phyloP scores from a whole-genome alignment of 805 yeast species.

The Yarrowia phangngaensis region DNA sequence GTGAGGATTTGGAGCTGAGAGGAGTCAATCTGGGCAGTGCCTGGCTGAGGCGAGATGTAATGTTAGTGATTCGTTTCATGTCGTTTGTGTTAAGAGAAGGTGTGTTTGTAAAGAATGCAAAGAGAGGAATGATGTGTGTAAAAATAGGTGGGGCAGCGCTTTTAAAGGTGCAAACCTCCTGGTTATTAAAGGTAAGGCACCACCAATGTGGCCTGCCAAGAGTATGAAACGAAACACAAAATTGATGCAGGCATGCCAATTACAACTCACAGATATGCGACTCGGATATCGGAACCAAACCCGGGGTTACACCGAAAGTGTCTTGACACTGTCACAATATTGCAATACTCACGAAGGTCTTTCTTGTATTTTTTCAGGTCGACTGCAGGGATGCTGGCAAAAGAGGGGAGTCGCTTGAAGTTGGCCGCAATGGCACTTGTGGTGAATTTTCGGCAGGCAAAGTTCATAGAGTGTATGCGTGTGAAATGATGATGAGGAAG shows the following conservation, averaged over 20 bases:
- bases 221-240: no score
- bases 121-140: background rate
- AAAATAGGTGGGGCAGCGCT: background rate
- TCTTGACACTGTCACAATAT: no score
- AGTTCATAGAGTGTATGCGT: background rate
- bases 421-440: constrained; percentile 4
- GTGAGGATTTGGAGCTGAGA: constrained; percentile 12
- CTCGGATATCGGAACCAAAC: no score
- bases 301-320: no score
- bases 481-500: background rate
- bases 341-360: constrained; percentile 31
- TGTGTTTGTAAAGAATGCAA: background rate
- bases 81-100: background rate
- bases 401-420: constrained; percentile 37
- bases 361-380: constrained; percentile 36
- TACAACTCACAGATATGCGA: no score
- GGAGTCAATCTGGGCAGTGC: background rate
- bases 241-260: no score
- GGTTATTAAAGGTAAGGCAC: no score
- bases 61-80: constrained; percentile 15
- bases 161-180: no score
- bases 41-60: background rate
- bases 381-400: constrained; percentile 37
- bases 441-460: constrained; percentile 15
- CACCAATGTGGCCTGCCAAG: no score